These are phyloP conservation scores for Akanthomyces lecanii DNA, from an alignment of 2,329 filamentous ascomycete species.

Conservation along the genomic window DNA sequence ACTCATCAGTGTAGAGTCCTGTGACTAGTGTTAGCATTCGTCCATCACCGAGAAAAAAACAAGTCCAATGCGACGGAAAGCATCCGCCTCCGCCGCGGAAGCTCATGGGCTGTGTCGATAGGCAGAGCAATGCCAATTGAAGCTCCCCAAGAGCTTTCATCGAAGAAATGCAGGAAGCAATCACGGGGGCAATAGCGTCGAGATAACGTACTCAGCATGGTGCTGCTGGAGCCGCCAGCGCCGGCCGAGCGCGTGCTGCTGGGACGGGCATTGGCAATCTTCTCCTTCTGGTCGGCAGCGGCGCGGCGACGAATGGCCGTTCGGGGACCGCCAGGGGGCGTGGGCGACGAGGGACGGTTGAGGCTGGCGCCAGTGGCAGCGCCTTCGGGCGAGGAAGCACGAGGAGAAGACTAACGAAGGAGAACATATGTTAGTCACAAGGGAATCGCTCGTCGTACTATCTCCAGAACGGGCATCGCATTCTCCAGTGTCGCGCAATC, in stretches of 20 bases:
- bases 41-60: not conserved
- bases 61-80: not conserved
- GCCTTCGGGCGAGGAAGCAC: constrained; percentile 56
- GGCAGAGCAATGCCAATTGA: not conserved
- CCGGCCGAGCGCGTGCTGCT: constrained; percentile 90
- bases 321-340: constrained; percentile 87
- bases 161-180: not conserved
- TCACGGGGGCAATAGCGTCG: not conserved
- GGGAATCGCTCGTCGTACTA: not conserved
- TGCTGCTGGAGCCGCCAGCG: constrained; percentile 92
- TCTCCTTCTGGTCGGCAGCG: constrained; percentile 95
- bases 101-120: too few relatives aligned
- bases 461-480: not conserved
- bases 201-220: constrained; percentile 81
- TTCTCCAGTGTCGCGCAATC: not conserved
- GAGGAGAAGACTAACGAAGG: constrained; percentile 50
- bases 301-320: constrained; percentile 93
- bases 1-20: constrained; percentile 98
- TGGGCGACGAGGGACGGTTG: constrained; percentile 77
- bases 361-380: constrained; percentile 64
- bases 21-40: constrained; percentile 25
- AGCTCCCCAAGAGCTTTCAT: not conserved
- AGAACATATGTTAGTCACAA: not conserved
- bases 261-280: constrained; percentile 88
- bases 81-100: not conserved